Conservation (phyloP, 2,329 filamentous ascomycete genomes). For the Trichophyton equinum region DNA sequence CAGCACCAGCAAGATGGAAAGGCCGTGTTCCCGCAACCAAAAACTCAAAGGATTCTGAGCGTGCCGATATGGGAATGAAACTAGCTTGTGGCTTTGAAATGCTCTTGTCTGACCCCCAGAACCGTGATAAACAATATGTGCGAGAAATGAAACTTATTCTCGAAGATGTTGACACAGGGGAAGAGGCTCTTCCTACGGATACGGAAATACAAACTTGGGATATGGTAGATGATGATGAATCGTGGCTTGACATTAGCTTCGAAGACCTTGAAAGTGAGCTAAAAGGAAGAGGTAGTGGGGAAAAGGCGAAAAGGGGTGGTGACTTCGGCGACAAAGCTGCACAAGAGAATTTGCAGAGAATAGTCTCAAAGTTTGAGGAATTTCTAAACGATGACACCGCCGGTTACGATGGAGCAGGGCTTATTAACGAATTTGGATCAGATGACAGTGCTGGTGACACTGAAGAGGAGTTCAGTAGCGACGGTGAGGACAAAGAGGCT, state of each 20-base stretch:
- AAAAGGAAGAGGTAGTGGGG: conserved; percentile 32
- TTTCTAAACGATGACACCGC: conserved; percentile 81
- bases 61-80: conserved; percentile 70
- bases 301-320: conserved; percentile 16
- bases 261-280: conserved; percentile 78
- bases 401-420: conserved; percentile 63
- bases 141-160: conserved; percentile 66
- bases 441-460: conserved; percentile 37
- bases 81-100: conserved; percentile 84
- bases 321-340: conserved; percentile 35
- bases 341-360: conserved; percentile 60
- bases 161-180: conserved; percentile 61
- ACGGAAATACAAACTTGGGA: conserved; percentile 62
- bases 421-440: conserved; percentile 55
- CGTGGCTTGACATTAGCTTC: conserved; percentile 86
- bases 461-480: conserved; percentile 43
- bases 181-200: conserved; percentile 57
- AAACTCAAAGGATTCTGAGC: conserved; percentile 35
- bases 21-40: conserved; percentile 30
- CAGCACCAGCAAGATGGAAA: conserved; percentile 46
- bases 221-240: conserved; percentile 64
- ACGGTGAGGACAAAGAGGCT: conserved; percentile 60
- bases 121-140: conserved; percentile 54
- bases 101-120: conserved; percentile 55
- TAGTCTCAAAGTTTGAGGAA: conserved; percentile 84